Percentiles rank a stretch among this genome's conserved stretches.
These are phyloP conservation scores for Kuraishia hungarica DNA, from an alignment of 805 yeast species.

Conservation along the genomic window DNA sequence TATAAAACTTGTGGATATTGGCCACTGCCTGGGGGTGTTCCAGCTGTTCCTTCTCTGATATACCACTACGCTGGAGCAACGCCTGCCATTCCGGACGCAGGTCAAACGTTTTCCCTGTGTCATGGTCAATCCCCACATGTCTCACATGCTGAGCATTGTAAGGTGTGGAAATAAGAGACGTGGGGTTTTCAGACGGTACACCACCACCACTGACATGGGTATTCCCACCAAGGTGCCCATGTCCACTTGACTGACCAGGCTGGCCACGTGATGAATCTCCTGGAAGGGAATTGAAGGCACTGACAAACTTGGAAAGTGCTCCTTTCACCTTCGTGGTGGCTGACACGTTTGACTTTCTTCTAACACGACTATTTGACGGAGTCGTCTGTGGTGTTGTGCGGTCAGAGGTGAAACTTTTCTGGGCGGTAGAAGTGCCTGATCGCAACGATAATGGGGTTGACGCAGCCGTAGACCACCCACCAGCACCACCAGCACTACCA, in stretches of 20 bases:
- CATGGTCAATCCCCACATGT: slow-evolving; percentile 85
- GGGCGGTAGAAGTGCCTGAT: neutral
- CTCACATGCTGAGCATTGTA: slow-evolving; percentile 85
- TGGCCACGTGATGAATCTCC: slow-evolving; percentile 7
- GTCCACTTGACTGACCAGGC: slow-evolving; percentile 7
- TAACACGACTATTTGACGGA: slow-evolving; percentile 3
- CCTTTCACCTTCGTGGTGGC: slow-evolving; percentile 36
- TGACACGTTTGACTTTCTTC: slow-evolving; percentile 32
- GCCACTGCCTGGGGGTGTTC: slow-evolving; percentile 91
- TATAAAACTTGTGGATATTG: slow-evolving; percentile 83
- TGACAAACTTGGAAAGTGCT: slow-evolving; percentile 41
- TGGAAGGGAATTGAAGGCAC: slow-evolving; percentile 13
- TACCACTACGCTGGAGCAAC: slow-evolving; percentile 75
- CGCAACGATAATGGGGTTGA: slow-evolving; percentile 1
- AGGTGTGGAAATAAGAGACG: slow-evolving; percentile 74
- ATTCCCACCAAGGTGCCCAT: too few relatives aligned
- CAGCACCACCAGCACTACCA: neutral
- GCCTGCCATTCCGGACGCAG: slow-evolving; percentile 91
- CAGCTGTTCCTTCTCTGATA: slow-evolving; percentile 79
- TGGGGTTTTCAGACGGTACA: slow-evolving; percentile 8
- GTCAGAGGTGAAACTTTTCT: neutral
- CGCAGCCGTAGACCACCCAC: neutral
- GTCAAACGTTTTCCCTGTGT: slow-evolving; percentile 83
- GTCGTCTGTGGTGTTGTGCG: neutral
- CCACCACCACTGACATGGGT: neutral